Evolutionary conservation across 2,329 filamentous ascomycete species (phyloP).

Genomic region (Colletotrichum higginsianum): DNA sequence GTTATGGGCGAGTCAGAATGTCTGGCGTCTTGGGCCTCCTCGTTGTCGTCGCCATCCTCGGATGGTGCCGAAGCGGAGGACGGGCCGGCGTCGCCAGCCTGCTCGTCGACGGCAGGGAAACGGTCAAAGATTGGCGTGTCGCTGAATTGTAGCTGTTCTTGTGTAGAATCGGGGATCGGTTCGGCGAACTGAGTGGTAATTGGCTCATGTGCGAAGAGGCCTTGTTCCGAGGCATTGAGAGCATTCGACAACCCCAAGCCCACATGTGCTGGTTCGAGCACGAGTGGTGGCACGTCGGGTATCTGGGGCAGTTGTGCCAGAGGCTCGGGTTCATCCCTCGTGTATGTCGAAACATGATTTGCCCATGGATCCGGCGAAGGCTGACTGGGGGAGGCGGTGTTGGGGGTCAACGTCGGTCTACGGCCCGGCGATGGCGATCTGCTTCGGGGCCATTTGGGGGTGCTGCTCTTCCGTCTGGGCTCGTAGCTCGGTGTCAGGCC

Average conservation of each 20-base stretch:
- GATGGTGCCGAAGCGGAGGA: conserved; percentile 46
- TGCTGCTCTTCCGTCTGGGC: conserved; percentile 53
- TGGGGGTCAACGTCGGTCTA: conserved; percentile 50
- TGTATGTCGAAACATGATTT: conserved; percentile 49
- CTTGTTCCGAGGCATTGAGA: not conserved
- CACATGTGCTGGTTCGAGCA: conserved; percentile 9
- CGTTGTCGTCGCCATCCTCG: conserved; percentile 42
- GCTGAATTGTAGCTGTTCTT: not conserved
- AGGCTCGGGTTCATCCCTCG: conserved; percentile 42
- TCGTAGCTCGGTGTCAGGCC: conserved; percentile 51
- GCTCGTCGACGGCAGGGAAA: not conserved
- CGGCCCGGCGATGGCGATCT: conserved; percentile 54
- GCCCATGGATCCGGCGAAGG: conserved; percentile 61
- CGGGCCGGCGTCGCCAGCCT: not conserved
- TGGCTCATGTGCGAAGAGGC: not conserved
- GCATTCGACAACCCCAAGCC: not conserved
- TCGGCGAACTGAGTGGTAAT: not conserved
- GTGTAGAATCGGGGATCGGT: conserved; percentile 24
- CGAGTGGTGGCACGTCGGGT: conserved; percentile 43
- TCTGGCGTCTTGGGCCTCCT: conserved; percentile 32
- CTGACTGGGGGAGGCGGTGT: conserved; percentile 52
- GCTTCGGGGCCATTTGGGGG: conserved; percentile 58
- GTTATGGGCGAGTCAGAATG: conserved; percentile 59
- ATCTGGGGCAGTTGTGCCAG: conserved; percentile 39
- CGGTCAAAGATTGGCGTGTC: not conserved